Percentiles rank a stretch among this genome's conserved stretches.
Evolutionary conservation across 2,329 filamentous ascomycete species (phyloP).

Genomic region (Colletotrichum siamense): DNA sequence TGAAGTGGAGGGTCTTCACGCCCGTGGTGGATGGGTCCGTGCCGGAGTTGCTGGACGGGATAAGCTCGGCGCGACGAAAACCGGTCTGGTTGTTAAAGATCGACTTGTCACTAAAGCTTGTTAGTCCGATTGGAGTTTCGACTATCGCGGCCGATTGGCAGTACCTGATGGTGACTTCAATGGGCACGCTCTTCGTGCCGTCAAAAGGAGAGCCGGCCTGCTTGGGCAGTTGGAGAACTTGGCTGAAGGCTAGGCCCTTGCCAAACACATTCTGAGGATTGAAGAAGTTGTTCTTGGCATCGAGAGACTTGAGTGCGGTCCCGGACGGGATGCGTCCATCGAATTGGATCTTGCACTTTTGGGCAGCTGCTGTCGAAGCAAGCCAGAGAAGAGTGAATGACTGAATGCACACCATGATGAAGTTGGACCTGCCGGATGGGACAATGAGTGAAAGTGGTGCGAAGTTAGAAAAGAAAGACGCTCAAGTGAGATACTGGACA

Average conservation of each 20-base stretch:
- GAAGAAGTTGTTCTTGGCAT: conserved; percentile 50
- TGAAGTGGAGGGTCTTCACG: conserved; percentile 68
- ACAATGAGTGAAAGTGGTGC: not conserved
- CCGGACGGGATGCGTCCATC: conserved; percentile 50
- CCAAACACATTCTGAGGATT: conserved; percentile 59
- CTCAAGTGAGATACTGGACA: not conserved
- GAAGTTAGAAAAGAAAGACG: not conserved
- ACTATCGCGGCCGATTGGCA: not conserved
- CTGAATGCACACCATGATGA: conserved; percentile 4
- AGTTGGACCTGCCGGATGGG: conserved; percentile 7
- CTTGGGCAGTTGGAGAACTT: conserved; percentile 54
- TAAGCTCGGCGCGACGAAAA: conserved; percentile 65
- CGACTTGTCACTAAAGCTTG: conserved; percentile 50
- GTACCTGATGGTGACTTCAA: conserved; percentile 57
- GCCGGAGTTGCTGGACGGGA: conserved; percentile 53
- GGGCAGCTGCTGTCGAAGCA: not conserved
- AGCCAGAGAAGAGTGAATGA: conserved; percentile 9
- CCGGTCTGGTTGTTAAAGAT: conserved; percentile 66
- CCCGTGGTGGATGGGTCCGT: conserved; percentile 56
- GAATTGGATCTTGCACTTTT: conserved; percentile 43
- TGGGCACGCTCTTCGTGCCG: conserved; percentile 39
- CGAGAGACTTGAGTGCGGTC: conserved; percentile 44
- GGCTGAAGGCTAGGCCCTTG: conserved; percentile 53
- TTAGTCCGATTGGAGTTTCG: not conserved
- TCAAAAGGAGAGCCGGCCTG: conserved; percentile 45